Conservation (phyloP, 2,329 filamentous ascomycete genomes). For the Fusarium devonianum region DNA sequence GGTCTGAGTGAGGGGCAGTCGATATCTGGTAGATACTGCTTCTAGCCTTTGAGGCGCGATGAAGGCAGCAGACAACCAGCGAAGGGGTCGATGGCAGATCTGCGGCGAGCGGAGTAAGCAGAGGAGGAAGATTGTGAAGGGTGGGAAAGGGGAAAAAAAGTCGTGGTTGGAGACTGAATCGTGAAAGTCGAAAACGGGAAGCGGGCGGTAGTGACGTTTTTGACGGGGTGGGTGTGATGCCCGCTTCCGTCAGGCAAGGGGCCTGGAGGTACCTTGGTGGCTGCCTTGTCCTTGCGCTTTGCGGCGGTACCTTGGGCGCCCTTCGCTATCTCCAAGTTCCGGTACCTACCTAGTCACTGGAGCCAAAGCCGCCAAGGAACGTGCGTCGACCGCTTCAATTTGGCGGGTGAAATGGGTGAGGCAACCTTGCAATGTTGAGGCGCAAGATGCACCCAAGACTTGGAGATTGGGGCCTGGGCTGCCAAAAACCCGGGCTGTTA, state of each 20-base stretch:
- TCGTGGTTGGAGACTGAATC: slow-evolving; percentile 37
- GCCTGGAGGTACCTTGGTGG: slow-evolving; percentile 14
- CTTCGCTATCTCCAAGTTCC: slow-evolving; percentile 11
- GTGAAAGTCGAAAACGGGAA: slow-evolving; percentile 38
- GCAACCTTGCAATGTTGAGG: slow-evolving; percentile 3
- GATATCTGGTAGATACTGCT: slow-evolving; percentile 6
- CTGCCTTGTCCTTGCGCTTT: slow-evolving; percentile 12
- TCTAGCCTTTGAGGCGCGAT: background rate
- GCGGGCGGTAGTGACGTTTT: slow-evolving; percentile 40
- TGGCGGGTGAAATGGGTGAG: slow-evolving; percentile 22
- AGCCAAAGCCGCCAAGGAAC: slow-evolving; percentile 15
- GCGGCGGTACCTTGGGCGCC: slow-evolving; percentile 19
- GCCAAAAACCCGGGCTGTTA: too few species aligned
- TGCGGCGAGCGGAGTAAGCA: background rate
- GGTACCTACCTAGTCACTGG: slow-evolving; percentile 3
- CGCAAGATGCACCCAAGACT: too few species aligned
- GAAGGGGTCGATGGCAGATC: slow-evolving; percentile 4
- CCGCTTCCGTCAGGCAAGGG: slow-evolving; percentile 2
- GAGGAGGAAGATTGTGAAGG: slow-evolving; percentile 2
- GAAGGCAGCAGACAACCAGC: slow-evolving; percentile 1
- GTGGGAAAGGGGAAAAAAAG: slow-evolving; percentile 20
- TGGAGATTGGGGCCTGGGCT: background rate
- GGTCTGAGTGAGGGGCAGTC: slow-evolving; percentile 1
- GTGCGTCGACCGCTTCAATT: slow-evolving; percentile 15
- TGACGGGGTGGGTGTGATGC: slow-evolving; percentile 29